Evolutionary conservation across 2,329 filamentous ascomycete genomes (phyloP).

Genomic region (Chrysosporium keratinophilum): DNA sequence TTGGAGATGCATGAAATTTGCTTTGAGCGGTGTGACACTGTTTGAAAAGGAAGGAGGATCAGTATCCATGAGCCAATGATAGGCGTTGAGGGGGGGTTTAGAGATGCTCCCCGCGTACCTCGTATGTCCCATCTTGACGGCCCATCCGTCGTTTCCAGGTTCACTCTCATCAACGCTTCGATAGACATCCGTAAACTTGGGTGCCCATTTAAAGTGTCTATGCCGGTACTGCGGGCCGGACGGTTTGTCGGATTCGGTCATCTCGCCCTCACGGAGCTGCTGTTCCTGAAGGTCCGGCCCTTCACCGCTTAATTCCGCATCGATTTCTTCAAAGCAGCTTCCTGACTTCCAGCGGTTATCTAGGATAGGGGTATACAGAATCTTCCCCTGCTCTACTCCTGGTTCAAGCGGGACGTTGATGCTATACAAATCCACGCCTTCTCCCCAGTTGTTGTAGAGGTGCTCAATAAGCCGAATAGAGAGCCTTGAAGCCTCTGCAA

Average conservation of each 20-base stretch:
- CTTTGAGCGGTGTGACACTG: constrained; percentile 80
- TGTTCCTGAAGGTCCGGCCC: constrained; percentile 58
- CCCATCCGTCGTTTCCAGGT: constrained; percentile 87
- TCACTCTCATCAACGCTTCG: constrained; percentile 68
- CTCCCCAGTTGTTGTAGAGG: constrained; percentile 62
- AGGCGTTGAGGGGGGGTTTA: not conserved
- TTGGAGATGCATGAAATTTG: constrained; percentile 76
- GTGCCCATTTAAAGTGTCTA: constrained; percentile 92
- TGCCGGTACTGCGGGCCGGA: constrained; percentile 50
- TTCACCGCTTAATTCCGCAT: constrained; percentile 51
- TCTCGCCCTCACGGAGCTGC: constrained; percentile 57
- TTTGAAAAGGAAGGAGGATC: constrained; percentile 15
- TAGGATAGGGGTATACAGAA: constrained; percentile 74
- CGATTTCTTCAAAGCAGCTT: constrained; percentile 75
- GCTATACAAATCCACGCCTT: constrained; percentile 71
- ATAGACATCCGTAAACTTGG: constrained; percentile 76
- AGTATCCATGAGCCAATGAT: constrained; percentile 10
- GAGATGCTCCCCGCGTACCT: constrained; percentile 45
- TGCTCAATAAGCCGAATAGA: constrained; percentile 69
- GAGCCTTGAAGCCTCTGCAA: constrained; percentile 64
- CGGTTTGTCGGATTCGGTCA: constrained; percentile 25
- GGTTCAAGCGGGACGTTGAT: constrained; percentile 83
- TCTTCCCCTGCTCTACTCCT: constrained; percentile 59
- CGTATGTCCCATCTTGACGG: constrained; percentile 74
- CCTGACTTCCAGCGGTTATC: constrained; percentile 84